These are phyloP conservation scores for Eucalyptus melliodora DNA, from an alignment of 345 rosid species.

Conservation along the genomic window DNA sequence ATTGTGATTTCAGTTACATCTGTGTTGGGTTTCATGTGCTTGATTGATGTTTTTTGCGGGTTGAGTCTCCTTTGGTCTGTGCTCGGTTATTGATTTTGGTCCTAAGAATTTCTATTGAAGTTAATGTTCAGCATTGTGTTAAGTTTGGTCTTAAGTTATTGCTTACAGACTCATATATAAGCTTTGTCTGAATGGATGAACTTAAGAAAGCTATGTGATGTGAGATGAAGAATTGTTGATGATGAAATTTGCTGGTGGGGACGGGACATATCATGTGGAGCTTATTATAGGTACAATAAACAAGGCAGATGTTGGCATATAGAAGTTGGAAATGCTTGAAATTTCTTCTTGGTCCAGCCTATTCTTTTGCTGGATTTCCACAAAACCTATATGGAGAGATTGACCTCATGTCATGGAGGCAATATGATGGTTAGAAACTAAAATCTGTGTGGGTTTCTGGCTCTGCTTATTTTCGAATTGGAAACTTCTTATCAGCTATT, in stretches of 20 bases:
- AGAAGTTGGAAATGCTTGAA: not conserved
- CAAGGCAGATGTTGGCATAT: not conserved
- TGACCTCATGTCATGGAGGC: not conserved
- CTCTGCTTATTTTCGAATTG: not conserved
- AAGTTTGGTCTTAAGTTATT: not conserved
- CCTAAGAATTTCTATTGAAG: not conserved
- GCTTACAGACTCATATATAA: not conserved
- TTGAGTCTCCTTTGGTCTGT: not conserved
- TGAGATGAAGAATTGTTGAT: not conserved
- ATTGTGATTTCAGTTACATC: not conserved
- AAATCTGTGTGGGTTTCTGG: not conserved
- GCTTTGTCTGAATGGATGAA: not conserved
- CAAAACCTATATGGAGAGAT: not conserved
- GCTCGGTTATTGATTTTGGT: not conserved
- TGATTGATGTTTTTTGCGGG: not conserved
- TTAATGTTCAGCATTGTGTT: not conserved
- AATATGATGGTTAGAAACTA: not conserved
- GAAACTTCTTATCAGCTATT: not conserved
- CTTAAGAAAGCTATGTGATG: not conserved
- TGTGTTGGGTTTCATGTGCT: not conserved
- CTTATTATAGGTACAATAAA: not conserved
- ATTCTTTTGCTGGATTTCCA: not conserved
- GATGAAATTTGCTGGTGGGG: not conserved
- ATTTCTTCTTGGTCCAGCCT: not conserved
- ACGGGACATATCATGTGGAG: not conserved